These are phyloP conservation scores for Quercus gilva DNA, from an alignment of 306 rosid genomes.

Conservation along the genomic window DNA sequence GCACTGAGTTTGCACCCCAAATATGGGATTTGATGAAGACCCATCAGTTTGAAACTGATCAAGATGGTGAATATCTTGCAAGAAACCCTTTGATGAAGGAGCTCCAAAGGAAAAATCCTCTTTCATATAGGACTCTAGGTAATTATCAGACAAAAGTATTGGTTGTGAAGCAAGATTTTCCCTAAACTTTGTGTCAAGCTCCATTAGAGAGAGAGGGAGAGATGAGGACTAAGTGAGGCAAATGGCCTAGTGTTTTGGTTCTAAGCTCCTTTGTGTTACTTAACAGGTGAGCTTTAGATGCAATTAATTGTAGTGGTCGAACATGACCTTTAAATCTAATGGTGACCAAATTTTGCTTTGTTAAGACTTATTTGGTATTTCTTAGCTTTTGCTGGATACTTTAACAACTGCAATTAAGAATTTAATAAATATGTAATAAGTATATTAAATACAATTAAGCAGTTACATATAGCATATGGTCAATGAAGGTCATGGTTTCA, in stretches of 20 bases:
- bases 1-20: constrained; percentile 37
- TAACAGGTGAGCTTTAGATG: constrained; percentile 30
- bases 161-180: constrained; percentile 39
- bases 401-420: constrained; percentile 30
- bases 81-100: constrained; percentile 46
- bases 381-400: constrained; percentile 18
- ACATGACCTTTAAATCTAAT: constrained; percentile 20
- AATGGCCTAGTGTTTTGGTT: constrained; percentile 27
- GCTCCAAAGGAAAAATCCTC: constrained; percentile 41
- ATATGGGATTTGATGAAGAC: constrained; percentile 46
- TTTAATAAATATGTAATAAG: constrained; percentile 21
- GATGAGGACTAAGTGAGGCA: constrained; percentile 17
- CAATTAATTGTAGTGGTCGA: constrained; percentile 38
- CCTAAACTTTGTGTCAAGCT: constrained; percentile 36
- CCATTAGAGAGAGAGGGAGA: constrained; percentile 47
- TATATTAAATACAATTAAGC: not conserved
- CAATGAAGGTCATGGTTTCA: constrained; percentile 19
- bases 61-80: constrained; percentile 65
- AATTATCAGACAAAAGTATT: constrained; percentile 35
- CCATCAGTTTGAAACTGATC: constrained; percentile 46
- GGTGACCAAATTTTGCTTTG: constrained; percentile 16
- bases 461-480: too few relatives aligned
- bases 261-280: constrained; percentile 32
- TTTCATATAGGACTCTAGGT: constrained; percentile 34
- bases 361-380: not conserved